Base-by-base conservation (phyloP, 805 yeast genomes). In the Lipomyces sp. region DNA sequence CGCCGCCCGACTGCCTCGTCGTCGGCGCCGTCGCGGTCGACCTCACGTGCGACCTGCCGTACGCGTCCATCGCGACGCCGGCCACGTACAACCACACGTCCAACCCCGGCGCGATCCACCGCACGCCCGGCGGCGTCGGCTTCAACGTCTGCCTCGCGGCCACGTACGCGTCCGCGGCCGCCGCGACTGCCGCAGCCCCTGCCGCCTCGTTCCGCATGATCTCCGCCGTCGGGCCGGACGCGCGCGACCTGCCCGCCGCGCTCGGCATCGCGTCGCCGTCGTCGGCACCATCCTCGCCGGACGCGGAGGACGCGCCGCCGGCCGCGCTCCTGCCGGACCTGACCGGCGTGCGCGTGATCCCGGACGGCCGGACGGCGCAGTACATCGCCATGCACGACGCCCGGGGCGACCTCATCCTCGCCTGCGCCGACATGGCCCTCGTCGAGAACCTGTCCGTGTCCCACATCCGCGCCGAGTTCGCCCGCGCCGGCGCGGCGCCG, bases 401-500 rank as follows among this genome's bases (percentile, higher is more conserved):
- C 8, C 63, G 68, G 5, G 96, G 96, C 1, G 82, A 76, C 2
- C 70, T 89, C 41, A 64, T 84, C 2, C 71, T 86, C 16, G 95
- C 95, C 0, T 79, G 87, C 62, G 91, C 95, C 3, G 95, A 86
- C 62, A 88, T 89, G 95, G 71, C 72, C n/a, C 78, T 83, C 8
- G 70, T 82, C 21, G 58, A 84, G 57, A 68, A 72, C 24, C 52
- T 79, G 39, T 70, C 80, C 13, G 44, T 67, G 0, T 65, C 68
- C 0, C 78, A 76, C 52, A 71, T 84, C 2, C 51, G 61, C 2
- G 36, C 65, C 0, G 72, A 77, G 55, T 58, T 88, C 4, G 51
- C 56, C 1, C 45, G 62, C 11, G 65, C 4, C 85, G 28, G 38
- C 24, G 6, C 18, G 21, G 39, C 23, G 16, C 51, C 46, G n/a